Evolutionary conservation across 345 rosid genomes (phyloP).

Genomic region (Brassica cretica): DNA sequence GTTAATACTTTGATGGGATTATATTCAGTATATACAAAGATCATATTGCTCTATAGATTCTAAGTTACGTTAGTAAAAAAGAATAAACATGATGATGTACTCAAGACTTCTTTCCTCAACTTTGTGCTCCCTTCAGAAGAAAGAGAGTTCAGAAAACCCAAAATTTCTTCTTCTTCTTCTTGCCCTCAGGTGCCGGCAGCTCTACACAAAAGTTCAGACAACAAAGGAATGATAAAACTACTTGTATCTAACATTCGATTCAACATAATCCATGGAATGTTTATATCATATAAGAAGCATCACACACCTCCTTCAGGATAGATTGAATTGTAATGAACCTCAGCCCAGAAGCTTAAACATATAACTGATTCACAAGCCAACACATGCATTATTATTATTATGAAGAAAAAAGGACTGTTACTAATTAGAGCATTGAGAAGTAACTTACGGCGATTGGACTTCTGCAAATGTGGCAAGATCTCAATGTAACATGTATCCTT

Average conservation of each 20-base stretch:
- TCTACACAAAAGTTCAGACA: conserved; percentile 21
- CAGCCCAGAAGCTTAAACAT: conserved; percentile 95
- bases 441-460: conserved; percentile 71
- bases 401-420: not conserved
- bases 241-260: not conserved
- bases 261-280: not conserved
- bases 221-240: not conserved
- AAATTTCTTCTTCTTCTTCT: conserved; percentile 43
- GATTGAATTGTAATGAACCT: conserved; percentile 94
- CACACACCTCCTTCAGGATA: conserved; percentile 83
- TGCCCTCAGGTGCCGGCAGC: conserved; percentile 33
- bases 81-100: conserved; percentile 14
- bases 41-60: conserved; percentile 11
- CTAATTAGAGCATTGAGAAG: not conserved
- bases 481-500: conserved; percentile 90
- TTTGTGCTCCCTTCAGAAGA: not conserved
- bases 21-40: conserved; percentile 30
- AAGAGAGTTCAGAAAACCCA: conserved; percentile 38
- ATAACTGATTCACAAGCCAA: conserved; percentile 54
- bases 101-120: conserved; percentile 4
- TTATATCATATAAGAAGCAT: not conserved
- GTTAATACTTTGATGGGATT: not conserved
- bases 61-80: conserved; percentile 35
- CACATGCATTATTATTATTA: not conserved
- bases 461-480: conserved; percentile 67